Conservation (phyloP, 73 alveolate species). For the Paraurostyla sp. region DNA sequence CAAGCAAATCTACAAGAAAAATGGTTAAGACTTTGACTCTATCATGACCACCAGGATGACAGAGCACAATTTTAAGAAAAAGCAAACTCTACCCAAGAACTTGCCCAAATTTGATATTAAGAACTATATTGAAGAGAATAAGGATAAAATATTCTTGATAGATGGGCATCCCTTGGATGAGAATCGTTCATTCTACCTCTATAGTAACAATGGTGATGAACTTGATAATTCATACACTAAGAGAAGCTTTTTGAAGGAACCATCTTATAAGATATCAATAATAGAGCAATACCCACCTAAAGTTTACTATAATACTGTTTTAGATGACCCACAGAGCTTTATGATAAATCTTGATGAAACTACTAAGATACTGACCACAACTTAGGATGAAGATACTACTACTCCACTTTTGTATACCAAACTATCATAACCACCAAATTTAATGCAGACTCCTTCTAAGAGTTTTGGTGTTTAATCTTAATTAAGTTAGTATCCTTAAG, state of each 20-base stretch:
- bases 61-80: background rate
- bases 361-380: slow-evolving; percentile 2
- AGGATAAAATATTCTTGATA: background rate
- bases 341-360: background rate
- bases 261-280: background rate
- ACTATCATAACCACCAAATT: too few relatives aligned
- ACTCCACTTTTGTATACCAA: background rate
- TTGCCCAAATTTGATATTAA: slow-evolving; percentile 6
- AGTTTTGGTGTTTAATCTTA: too few relatives aligned
- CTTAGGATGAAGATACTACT: background rate
- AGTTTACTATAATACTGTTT: too few relatives aligned
- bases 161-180: slow-evolving; percentile 36
- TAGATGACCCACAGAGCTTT: background rate
- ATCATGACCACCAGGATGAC: too few relatives aligned
- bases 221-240: background rate
- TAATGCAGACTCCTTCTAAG: too few relatives aligned
- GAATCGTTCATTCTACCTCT: slow-evolving; percentile 9
- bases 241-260: too few relatives aligned
- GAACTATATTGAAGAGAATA: background rate
- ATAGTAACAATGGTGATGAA: slow-evolving; percentile 36
- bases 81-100: too few relatives aligned
- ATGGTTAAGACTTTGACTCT: background rate
- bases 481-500: too few relatives aligned
- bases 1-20: background rate
- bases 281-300: background rate